Evolutionary conservation across 345 rosid genomes (phyloP).

Genomic region (Syzygium grande): DNA sequence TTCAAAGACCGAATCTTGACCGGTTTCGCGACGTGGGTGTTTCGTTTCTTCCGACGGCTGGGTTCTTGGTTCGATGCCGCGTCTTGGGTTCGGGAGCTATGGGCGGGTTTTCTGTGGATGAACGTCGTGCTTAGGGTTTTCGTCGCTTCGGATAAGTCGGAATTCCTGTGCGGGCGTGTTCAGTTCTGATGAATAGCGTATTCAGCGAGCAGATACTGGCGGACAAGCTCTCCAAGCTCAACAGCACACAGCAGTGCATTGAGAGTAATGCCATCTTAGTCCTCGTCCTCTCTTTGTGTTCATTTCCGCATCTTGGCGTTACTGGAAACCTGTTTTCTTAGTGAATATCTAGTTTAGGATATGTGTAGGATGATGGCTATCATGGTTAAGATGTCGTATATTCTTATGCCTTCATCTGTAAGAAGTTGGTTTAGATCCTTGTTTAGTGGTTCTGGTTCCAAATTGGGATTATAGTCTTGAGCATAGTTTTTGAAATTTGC

Average conservation of each 20-base stretch:
- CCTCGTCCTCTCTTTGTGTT: neutral
- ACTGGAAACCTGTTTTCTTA: accelerated
- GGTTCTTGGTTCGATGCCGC: neutral
- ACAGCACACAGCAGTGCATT: constrained; percentile 91
- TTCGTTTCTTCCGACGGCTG: neutral
- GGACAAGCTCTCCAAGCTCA: constrained; percentile 97
- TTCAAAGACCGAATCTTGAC: neutral
- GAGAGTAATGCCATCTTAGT: constrained; percentile 63
- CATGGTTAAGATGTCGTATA: accelerated
- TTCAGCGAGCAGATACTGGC: constrained; percentile 91
- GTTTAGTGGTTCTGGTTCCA: neutral
- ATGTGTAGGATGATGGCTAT: accelerated
- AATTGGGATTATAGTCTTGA: neutral
- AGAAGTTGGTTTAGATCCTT: accelerated
- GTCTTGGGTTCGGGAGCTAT: neutral
- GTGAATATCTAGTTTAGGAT: neutral
- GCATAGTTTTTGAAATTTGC: neutral
- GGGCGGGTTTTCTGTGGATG: neutral
- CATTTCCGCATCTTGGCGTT: neutral
- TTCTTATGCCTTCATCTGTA: accelerated
- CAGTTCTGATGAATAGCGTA: constrained; percentile 77
- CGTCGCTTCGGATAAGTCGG: neutral
- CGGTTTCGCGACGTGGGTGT: neutral
- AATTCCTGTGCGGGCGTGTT: neutral
- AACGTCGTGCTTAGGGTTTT: neutral